These are phyloP conservation scores for Pseudocercospora musae DNA, from an alignment of 2,329 filamentous ascomycete genomes.

Conservation along the genomic window DNA sequence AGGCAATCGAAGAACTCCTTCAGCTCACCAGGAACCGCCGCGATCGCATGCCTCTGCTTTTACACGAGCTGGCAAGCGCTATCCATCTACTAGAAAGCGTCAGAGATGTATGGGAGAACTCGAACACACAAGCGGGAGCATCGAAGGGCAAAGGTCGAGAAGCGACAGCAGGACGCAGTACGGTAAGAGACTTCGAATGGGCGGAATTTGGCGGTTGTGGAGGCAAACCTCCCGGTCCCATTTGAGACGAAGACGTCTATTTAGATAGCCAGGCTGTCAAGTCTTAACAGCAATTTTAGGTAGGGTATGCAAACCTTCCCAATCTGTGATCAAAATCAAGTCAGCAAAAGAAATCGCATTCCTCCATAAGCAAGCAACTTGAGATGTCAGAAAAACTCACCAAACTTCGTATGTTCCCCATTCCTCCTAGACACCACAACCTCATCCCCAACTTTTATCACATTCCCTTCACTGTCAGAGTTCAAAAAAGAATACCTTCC, in stretches of 20 bases:
- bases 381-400: conserved; percentile 38
- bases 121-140: not conserved
- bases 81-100: conserved; percentile 20
- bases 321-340: conserved; percentile 19
- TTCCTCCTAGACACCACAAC: conserved; percentile 42
- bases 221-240: not conserved
- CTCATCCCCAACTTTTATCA: conserved; percentile 42
- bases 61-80: conserved; percentile 20
- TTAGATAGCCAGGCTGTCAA: not conserved
- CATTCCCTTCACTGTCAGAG: conserved; percentile 30
- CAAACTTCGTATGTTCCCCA: conserved; percentile 41
- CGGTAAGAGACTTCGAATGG: not conserved
- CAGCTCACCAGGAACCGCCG: conserved; percentile 13
- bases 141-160: not conserved
- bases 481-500: conserved; percentile 46
- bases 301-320: conserved; percentile 24
- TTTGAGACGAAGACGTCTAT: not conserved
- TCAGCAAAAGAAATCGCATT: too few species aligned
- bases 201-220: not conserved
- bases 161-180: not conserved
- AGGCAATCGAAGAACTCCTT: conserved; percentile 21
- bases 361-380: too few species aligned
- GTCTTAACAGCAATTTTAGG: not conserved
- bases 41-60: conserved; percentile 15
- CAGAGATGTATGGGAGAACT: conserved; percentile 13